phyloP scores from a whole-genome alignment of 2,329 filamentous ascomycete species.

The Neopestalotiopsis sp. region DNA sequence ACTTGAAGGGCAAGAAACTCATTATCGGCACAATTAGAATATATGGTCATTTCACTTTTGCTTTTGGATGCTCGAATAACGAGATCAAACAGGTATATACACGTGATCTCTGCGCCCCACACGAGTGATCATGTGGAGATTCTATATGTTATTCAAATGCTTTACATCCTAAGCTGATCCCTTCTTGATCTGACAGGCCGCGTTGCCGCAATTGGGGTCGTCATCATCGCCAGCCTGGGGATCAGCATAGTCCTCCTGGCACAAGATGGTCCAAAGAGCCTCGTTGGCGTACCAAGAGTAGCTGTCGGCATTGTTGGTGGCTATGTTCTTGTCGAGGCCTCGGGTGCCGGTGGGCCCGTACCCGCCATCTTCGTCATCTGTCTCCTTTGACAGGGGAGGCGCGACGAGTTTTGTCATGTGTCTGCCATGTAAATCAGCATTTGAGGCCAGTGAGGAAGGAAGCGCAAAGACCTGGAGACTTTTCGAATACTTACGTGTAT shows the following conservation, averaged over 20 bases:
- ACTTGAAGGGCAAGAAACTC: no score
- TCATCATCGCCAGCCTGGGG: neutral
- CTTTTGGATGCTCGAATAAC: no score
- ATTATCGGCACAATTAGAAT: no score
- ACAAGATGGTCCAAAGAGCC: neutral
- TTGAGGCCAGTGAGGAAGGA: neutral
- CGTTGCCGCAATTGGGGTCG: neutral
- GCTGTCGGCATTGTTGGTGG: neutral
- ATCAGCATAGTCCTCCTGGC: neutral
- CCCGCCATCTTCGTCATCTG: neutral
- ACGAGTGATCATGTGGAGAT: no score
- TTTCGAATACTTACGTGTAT: neutral
- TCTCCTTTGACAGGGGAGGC: neutral
- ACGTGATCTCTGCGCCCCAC: no score
- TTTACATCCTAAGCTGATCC: no score
- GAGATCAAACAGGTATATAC: no score
- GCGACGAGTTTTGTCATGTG: neutral
- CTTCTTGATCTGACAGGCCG: no score
- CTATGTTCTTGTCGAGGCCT: neutral
- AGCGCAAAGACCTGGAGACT: neutral
- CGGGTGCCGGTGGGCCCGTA: neutral
- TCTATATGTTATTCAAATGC: no score
- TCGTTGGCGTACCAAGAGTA: neutral
- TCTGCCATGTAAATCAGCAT: neutral
- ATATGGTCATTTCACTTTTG: no score